Evolutionary conservation across 257 asterid genomes (phyloP).

Genomic region (Parsonsia alboflavescens): DNA sequence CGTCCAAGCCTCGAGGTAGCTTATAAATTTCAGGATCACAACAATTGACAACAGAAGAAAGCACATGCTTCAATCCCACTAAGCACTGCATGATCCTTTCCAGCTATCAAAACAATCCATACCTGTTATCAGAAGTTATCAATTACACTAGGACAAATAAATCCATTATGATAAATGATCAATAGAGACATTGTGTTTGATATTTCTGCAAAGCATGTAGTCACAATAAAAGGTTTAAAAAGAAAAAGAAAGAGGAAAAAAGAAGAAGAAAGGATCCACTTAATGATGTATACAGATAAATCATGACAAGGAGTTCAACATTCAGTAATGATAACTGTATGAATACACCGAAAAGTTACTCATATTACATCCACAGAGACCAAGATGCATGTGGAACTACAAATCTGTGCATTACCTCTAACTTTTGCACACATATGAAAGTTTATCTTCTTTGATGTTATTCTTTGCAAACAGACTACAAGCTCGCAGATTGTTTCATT

Average conservation of each 20-base stretch:
- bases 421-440: not conserved
- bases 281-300: not conserved
- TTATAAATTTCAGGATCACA: constrained; percentile 56
- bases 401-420: not conserved
- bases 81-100: constrained; percentile 59
- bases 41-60: constrained; percentile 48
- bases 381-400: not conserved
- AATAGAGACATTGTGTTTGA: not conserved
- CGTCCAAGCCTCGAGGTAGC: constrained; percentile 54
- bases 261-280: not conserved
- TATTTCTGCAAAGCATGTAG: not conserved
- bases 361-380: not conserved
- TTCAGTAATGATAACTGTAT: not conserved
- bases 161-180: not conserved
- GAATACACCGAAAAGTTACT: not conserved
- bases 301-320: not conserved
- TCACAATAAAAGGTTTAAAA: not conserved
- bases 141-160: not conserved
- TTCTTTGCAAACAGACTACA: not conserved
- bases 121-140: constrained; percentile 25
- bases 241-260: too few species aligned
- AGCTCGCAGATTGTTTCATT: not conserved
- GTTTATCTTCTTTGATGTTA: not conserved
- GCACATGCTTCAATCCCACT: constrained; percentile 47
- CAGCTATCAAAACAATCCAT: constrained; percentile 40